Base-by-base conservation (phyloP, 1,284 basidiomycete species). In the Cystobasidiaceae sp. region DNA sequence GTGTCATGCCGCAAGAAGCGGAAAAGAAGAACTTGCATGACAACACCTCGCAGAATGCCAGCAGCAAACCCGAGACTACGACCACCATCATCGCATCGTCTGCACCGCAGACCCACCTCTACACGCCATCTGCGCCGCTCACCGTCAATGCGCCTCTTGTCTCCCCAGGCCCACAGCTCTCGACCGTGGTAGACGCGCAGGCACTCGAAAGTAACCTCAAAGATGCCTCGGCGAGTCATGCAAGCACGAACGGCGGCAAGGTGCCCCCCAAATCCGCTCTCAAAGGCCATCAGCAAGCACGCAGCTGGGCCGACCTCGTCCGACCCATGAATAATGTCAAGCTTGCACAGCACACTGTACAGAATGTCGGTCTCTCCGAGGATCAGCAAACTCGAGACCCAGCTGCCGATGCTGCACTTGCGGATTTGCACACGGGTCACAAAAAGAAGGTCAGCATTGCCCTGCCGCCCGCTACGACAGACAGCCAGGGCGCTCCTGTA, bases 271-370 rank as follows among this genome's bases (percentile, higher is more conserved):
- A 64, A 34, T 65, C 67, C 30, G 67, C 67, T 23, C 19, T 68
- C 32, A 68, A 68, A 41, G 44, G 45, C 4, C 28, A 11, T 32
- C n/a, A n/a, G n/a, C 56, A 59, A 49, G 62, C 61, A 11, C 43
- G 43, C 28, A 65, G 61, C 6, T 68, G 67, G 67, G 67, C 67
- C n/a, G 67, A 64, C 37, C 43, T 68, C 15, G 46, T 68, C 4
- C 54, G 67, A 25, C 61, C 61, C n/a, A 56, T 56, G 51, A 64
- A 49, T 34, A 55, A 64, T 41, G 44, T 55, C 15, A 41, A 55
- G 15, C 43, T 64, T 17, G 61, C 61, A 25, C 39, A 64, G 28
- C 23, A 44, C 15, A 44, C 61, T 19, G 61, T 64, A 19, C 55
- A 64, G 52, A 64, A 64, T 33, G 23, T 56, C 25, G 61, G 61